phyloP scores from a whole-genome alignment of 2,329 filamentous ascomycete genomes.

The Diaporthe nobilis region DNA sequence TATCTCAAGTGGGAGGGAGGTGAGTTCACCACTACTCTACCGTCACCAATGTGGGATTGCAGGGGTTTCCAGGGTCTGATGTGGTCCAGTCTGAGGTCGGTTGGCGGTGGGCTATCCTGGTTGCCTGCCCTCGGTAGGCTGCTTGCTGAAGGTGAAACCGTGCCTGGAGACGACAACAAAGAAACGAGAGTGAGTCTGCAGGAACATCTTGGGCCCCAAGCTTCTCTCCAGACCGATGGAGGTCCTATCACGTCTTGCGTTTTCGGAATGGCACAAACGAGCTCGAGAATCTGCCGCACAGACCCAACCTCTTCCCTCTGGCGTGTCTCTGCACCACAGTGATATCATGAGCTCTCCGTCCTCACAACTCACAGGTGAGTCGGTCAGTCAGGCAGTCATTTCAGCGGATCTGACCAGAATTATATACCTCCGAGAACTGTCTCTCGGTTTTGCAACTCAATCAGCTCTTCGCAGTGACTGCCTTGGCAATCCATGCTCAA shows the following conservation, averaged over 20 bases:
- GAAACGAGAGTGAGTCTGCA: background rate
- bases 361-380: background rate
- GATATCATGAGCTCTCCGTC: background rate
- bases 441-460: background rate
- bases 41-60: constrained; percentile 18
- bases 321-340: background rate
- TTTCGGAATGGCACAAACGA: background rate
- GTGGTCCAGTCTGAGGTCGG: constrained; percentile 2
- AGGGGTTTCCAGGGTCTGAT: background rate
- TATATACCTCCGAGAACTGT: background rate
- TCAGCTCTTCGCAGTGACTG: background rate
- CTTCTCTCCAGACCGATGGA: background rate
- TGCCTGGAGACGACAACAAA: background rate
- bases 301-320: background rate
- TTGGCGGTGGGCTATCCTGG: background rate
- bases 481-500: background rate
- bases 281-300: too few relatives aligned
- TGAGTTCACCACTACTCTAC: constrained; percentile 43
- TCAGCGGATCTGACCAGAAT: background rate
- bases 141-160: constrained; percentile 16
- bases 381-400: background rate
- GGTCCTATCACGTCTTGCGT: background rate
- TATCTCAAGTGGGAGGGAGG: constrained; percentile 39
- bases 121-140: background rate
- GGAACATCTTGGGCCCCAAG: background rate